Evolutionary conservation across 352 stramenopile genomes (phyloP).

Genomic region (Pythium utonaiense): DNA sequence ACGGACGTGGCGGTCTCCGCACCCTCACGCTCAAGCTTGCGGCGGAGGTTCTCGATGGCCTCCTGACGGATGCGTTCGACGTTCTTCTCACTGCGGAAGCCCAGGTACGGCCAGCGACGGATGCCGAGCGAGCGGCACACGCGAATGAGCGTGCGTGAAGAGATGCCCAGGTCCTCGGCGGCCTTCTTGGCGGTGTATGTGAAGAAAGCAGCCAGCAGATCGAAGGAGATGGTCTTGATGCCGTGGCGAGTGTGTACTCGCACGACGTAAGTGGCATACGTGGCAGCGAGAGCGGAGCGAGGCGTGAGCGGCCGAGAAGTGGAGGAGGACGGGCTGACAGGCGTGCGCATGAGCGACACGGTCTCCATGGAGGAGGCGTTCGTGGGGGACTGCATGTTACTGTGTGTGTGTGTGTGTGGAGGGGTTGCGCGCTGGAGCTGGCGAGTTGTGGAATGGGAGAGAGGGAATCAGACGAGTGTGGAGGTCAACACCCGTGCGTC

Average conservation of each 20-base stretch:
- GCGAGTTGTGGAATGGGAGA: slow-evolving; percentile 9
- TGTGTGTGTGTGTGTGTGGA: not conserved
- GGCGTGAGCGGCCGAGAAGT: slow-evolving; percentile 1
- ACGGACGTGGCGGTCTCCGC: slow-evolving; percentile 12
- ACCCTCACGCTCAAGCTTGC: slow-evolving; percentile 57
- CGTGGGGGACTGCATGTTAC: slow-evolving; percentile 10
- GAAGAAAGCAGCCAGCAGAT: slow-evolving; percentile 64
- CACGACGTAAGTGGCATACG: slow-evolving; percentile 16
- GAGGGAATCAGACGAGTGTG: not conserved
- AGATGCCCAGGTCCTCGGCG: slow-evolving; percentile 71
- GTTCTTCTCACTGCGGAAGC: slow-evolving; percentile 78
- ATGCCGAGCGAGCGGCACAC: slow-evolving; percentile 75
- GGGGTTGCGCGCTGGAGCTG: not conserved
- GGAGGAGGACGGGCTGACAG: not conserved
- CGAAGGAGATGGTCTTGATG: slow-evolving; percentile 80
- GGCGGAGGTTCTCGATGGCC: slow-evolving; percentile 71
- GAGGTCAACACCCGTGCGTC: not conserved
- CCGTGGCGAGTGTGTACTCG: slow-evolving; percentile 15
- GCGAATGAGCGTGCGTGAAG: slow-evolving; percentile 70
- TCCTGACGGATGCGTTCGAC: slow-evolving; percentile 74
- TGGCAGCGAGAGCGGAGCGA: slow-evolving; percentile 14
- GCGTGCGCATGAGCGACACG: slow-evolving; percentile 12
- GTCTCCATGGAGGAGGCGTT: slow-evolving; percentile 6
- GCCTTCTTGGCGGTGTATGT: slow-evolving; percentile 74
- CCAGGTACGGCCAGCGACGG: slow-evolving; percentile 73